phyloP scores from a whole-genome alignment of 2,329 filamentous ascomycete genomes.

The Alternaria solani region DNA sequence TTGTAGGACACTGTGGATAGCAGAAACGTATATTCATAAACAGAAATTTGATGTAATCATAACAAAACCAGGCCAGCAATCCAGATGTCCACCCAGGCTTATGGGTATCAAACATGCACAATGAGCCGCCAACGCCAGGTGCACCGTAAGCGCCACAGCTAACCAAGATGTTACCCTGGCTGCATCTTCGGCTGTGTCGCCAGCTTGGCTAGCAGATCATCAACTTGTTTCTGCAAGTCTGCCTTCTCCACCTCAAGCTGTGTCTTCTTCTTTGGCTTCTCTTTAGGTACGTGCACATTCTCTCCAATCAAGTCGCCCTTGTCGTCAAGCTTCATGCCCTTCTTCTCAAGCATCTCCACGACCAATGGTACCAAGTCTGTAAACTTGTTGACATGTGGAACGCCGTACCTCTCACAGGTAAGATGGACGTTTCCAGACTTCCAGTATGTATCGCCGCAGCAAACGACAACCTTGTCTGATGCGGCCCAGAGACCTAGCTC shows the following conservation, averaged over 20 bases:
- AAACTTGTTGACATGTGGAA: slow-evolving; percentile 54
- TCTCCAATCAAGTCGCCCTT: slow-evolving; percentile 19
- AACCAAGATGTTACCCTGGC: background rate
- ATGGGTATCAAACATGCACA: background rate
- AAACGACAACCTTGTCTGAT: slow-evolving; percentile 60
- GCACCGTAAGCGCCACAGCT: background rate
- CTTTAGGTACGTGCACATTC: slow-evolving; percentile 12
- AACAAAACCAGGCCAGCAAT: background rate
- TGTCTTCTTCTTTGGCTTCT: slow-evolving; percentile 14
- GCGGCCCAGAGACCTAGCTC: slow-evolving; percentile 66
- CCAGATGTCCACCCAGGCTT: background rate
- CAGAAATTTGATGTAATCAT: background rate
- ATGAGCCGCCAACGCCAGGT: background rate
- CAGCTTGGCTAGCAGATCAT: slow-evolving; percentile 9
- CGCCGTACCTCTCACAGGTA: slow-evolving; percentile 60
- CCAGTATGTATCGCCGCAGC: slow-evolving; percentile 61
- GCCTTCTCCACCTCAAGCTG: slow-evolving; percentile 12
- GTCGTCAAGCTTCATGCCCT: slow-evolving; percentile 36
- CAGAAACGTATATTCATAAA: background rate
- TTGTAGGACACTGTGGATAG: background rate
- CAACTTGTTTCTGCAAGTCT: slow-evolving; percentile 7
- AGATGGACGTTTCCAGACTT: slow-evolving; percentile 69
- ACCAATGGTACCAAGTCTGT: slow-evolving; percentile 53
- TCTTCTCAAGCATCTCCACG: slow-evolving; percentile 39
- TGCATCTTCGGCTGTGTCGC: slow-evolving; percentile 1